These are phyloP conservation scores for Penicillium digitatum DNA, from an alignment of 2,329 filamentous ascomycete genomes.

Conservation along the genomic window DNA sequence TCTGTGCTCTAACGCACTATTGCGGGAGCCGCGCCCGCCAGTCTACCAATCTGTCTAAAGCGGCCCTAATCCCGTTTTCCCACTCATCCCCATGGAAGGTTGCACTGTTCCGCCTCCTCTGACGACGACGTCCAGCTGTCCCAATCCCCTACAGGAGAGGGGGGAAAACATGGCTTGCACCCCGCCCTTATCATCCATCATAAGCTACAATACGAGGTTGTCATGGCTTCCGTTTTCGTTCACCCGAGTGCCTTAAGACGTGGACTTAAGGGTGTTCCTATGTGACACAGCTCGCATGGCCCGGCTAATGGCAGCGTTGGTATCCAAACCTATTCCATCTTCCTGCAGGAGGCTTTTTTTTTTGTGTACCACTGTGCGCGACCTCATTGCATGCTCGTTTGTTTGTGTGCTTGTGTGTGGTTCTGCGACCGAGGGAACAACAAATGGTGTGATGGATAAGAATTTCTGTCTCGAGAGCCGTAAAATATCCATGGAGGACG, in stretches of 20 bases:
- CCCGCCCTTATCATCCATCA: not conserved
- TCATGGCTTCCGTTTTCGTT: not conserved
- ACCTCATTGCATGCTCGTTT: not conserved
- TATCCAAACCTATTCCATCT: conserved; percentile 2
- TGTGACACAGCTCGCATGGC: conserved; percentile 20
- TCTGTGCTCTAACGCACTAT: conserved; percentile 22
- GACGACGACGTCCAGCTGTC: conserved; percentile 28
- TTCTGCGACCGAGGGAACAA: not conserved
- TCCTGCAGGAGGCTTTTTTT: conserved; percentile 5
- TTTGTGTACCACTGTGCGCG: not conserved
- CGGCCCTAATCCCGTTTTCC: conserved; percentile 1
- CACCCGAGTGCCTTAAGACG: not conserved
- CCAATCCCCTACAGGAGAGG: not conserved
- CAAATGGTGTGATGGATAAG: not conserved
- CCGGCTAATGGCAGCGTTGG: conserved; percentile 6
- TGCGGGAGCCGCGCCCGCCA: conserved; percentile 25
- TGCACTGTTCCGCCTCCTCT: conserved; percentile 22
- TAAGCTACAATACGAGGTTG: not conserved
- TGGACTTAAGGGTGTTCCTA: conserved; percentile 2
- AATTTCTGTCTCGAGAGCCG: not conserved
- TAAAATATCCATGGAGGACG: not conserved
- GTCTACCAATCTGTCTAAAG: conserved; percentile 18
- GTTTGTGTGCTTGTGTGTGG: not conserved
- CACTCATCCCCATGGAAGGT: not conserved
- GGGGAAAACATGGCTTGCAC: conserved; percentile 10